phyloP scores from a whole-genome alignment of 2,329 filamentous ascomycete species.

The Pseudogymnoascus destructans region DNA sequence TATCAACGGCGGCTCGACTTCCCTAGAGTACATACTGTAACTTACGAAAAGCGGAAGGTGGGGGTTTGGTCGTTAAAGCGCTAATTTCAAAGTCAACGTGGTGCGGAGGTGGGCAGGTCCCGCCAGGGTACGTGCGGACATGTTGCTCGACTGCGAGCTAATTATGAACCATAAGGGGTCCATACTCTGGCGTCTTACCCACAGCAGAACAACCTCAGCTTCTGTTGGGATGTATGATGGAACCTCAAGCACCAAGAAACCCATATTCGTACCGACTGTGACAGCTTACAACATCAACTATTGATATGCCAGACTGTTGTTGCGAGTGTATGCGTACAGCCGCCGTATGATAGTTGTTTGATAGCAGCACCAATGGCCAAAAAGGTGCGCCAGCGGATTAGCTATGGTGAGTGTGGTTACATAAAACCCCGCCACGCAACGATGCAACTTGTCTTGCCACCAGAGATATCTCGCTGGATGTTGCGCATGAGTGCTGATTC shows the following conservation, averaged over 20 bases:
- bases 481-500: slow-evolving; percentile 11
- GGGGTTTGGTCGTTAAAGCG: slow-evolving; percentile 6
- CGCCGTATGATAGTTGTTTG: slow-evolving; percentile 11
- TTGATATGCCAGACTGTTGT: neutral
- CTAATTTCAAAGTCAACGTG: neutral
- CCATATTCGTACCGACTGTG: slow-evolving; percentile 5
- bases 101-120: neutral
- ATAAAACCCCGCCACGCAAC: slow-evolving; percentile 9
- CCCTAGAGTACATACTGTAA: neutral
- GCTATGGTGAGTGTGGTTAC: slow-evolving; percentile 43
- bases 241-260: neutral
- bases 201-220: slow-evolving; percentile 4
- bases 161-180: slow-evolving; percentile 6
- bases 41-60: neutral
- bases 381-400: slow-evolving; percentile 57
- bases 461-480: neutral
- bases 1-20: slow-evolving; percentile 1
- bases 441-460: neutral
- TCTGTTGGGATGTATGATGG: slow-evolving; percentile 6
- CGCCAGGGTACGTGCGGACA: no score
- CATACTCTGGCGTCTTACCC: slow-evolving; percentile 3
- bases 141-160: slow-evolving; percentile 5
- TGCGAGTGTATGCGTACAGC: slow-evolving; percentile 4
- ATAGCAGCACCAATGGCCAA: slow-evolving; percentile 39
- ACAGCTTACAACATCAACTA: neutral